Evolutionary conservation across 768 basidiomycete species (phyloP), one percentile per base, ranked within the genome.

Genomic region (Amanita pallidorosea): DNA sequence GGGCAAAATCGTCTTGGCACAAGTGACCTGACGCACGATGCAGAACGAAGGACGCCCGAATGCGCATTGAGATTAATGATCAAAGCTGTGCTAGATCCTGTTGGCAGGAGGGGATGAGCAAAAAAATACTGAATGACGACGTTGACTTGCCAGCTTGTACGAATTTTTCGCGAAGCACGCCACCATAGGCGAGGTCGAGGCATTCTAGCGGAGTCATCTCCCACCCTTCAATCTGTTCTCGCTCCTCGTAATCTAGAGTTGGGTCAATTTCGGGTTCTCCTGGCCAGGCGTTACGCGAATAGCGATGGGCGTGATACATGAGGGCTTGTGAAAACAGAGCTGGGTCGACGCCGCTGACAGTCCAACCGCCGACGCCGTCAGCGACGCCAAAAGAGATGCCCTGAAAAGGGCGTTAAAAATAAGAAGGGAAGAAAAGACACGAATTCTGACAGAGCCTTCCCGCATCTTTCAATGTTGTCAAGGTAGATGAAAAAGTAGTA

Each of bases 301-400:
- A 86, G 42, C 79, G 75, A 62, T 85, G 79, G 2, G 88, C 81
- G 64, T 88, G 83, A 65, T 83, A 93, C 87, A 94, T 92, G 46
- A 97, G 70, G 0, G 88, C 79, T 67, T 96, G 93, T 1, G 91
- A 83, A 69, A 94, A 97, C 41, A 94, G 69, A 0, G 90, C 83
- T 1, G 90, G 90, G 65, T 96, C 91, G 47, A 89, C 77, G 13
- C 89, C 86, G 23, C 79, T 77, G 34, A 83, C 79, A 44, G 79
- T 76, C 94, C 94, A 97, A 17, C 93, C 92, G 2, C 92, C 92
- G 4, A 96, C 92, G 17, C 93, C 93, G 58, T 97, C 93, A 35
- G 92, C 88, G 4, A 96, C 79, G 34, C 89, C 91, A 48, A 96
- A 72, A 2, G 85, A 77, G 25, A 88, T 63, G 20, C 87, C 86